Conservation (phyloP, 2,329 filamentous ascomycete genomes). For the Meredithiella fracta region DNA sequence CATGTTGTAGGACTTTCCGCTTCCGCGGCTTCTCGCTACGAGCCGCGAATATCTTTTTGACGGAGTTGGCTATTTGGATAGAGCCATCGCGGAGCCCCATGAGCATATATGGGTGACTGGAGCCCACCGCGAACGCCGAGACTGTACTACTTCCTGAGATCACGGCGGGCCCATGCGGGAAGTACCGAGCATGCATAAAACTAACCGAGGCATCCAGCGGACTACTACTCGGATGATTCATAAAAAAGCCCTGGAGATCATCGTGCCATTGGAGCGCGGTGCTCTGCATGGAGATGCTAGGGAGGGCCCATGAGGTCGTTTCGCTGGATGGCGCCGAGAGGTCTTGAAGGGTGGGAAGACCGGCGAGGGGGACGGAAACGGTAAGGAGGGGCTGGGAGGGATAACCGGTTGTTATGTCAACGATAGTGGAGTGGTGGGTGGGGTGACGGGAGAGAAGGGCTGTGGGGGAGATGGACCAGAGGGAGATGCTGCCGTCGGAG, state of each 20-base stretch:
- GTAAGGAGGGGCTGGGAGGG: conserved; percentile 39
- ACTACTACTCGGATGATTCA: conserved; percentile 35
- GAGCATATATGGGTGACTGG: conserved; percentile 36
- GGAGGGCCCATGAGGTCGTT: conserved; percentile 34
- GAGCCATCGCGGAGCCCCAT: conserved; percentile 38
- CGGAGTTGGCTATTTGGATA: conserved; percentile 31
- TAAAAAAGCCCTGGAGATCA: conserved; percentile 38
- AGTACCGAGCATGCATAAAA: conserved; percentile 36
- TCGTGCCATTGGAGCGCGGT: conserved; percentile 39
- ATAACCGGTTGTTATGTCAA: conserved; percentile 39
- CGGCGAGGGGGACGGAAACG: conserved; percentile 38
- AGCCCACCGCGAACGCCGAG: conserved; percentile 33
- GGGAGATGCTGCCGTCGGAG: conserved; percentile 36
- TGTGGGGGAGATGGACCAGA: conserved; percentile 39
- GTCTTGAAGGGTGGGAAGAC: conserved; percentile 36
- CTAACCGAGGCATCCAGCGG: conserved; percentile 36
- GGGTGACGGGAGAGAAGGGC: conserved; percentile 34
- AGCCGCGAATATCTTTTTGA: conserved; percentile 27
- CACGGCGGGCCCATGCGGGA: conserved; percentile 35
- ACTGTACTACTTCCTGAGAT: conserved; percentile 34
- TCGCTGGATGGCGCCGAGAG: conserved; percentile 36
- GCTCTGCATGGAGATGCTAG: conserved; percentile 35
- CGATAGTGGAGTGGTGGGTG: conserved; percentile 35
- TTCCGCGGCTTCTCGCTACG: conserved; percentile 26
- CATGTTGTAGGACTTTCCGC: conserved; percentile 35